phyloP scores from a whole-genome alignment of 2,329 filamentous ascomycete genomes.

The Akanthomyces uredinophilus region DNA sequence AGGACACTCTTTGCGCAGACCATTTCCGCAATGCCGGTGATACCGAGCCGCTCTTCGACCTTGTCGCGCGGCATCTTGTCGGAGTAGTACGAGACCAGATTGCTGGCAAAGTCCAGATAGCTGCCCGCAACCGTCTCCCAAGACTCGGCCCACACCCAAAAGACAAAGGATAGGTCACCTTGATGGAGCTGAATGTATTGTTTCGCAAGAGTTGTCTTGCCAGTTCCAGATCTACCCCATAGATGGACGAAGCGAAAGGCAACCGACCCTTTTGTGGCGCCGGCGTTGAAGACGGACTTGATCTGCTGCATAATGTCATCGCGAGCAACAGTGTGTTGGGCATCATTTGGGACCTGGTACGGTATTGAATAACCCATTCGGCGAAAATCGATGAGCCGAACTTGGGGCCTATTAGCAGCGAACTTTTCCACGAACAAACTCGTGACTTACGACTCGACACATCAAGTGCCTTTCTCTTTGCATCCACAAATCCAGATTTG shows the following conservation, averaged over 20 bases:
- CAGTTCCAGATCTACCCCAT: constrained; percentile 21
- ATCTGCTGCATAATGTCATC: constrained; percentile 18
- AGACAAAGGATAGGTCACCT: constrained; percentile 21
- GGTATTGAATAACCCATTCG: not conserved
- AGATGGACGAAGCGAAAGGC: constrained; percentile 20
- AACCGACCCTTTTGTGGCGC: constrained; percentile 13
- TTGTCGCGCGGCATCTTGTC: constrained; percentile 15
- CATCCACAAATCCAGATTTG: constrained; percentile 17
- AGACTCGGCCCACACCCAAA: constrained; percentile 24
- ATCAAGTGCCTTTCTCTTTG: constrained; percentile 3
- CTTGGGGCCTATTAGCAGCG: not conserved
- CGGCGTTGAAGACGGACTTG: constrained; percentile 17
- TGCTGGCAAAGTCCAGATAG: constrained; percentile 23
- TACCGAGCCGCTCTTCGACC: constrained; percentile 22
- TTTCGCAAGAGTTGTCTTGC: constrained; percentile 23
- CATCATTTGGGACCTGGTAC: constrained; percentile 6
- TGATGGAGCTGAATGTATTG: constrained; percentile 21
- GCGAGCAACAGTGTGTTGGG: constrained; percentile 16
- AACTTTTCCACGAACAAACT: not conserved
- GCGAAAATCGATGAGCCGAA: not conserved
- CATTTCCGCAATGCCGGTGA: constrained; percentile 23
- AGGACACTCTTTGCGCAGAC: constrained; percentile 21
- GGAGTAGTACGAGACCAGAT: constrained; percentile 21
- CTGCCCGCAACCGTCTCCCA: constrained; percentile 24
- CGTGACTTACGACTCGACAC: not conserved